Evolutionary conservation across 1,284 basidiomycete genomes (phyloP), one percentile per base, ranked within the genome.

Genomic region (Trametes pubescens): DNA sequence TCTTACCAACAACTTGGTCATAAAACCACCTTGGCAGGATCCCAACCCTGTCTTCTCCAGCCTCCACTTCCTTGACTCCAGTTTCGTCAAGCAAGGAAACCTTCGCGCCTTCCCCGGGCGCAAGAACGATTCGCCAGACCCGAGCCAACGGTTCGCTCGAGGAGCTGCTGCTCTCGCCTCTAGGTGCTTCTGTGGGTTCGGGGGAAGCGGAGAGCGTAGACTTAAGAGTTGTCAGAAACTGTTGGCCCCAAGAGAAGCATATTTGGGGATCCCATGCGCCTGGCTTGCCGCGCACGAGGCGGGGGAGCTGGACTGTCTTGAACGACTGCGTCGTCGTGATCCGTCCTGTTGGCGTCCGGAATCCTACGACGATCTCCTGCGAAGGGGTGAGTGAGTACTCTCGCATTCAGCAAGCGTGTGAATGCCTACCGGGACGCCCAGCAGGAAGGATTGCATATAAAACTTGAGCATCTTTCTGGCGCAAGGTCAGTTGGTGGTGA

Each of bases 391-490:
- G 24, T n/a, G n/a, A 38, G 9, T 43, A 16, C 6, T 13, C 3
- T 18, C 40, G 10, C 18, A 4, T 43, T 16, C 10, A 3, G 16
- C 2, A 16, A 16, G 5, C 13, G 53, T 24, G 48, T n/a, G 47
- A 18, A 21, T 35, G 79, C 91, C 70, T 72, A 95, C 93, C 14
- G 93, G 93, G 22, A 98, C 91, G 48, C 96, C 95, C 46, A 98
- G 84, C 21, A 98, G 83, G 77, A 95, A 98, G 2, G 94, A 96
- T 74, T 99, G 97, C 64, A 97, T 90, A 84, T 97, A 99, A 79
- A 97, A 95, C 74, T 96, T 97, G 60, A 99, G 86, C 51, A 98
- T 79, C 75, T 98, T 98, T 75, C 91, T 78, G 61, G 16, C n/a
- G 47, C 14, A 11, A 43, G 13, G 52, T 64, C 2, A 60, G 47